Conservation (phyloP, 139 green algal genomes). For the Spirogloea muscicola region DNA sequence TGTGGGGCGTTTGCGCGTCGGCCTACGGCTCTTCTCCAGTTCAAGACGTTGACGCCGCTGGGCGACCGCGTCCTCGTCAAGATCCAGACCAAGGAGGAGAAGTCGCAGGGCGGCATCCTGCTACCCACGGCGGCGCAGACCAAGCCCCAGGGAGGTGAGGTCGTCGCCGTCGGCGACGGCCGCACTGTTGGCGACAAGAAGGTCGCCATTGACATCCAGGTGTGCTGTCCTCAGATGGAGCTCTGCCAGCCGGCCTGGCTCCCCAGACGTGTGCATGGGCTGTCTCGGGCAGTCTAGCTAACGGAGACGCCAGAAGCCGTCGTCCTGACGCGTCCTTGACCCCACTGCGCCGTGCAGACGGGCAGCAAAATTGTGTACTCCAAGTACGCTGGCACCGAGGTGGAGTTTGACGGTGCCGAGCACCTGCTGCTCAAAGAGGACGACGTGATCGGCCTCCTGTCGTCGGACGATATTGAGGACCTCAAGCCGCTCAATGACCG, state of each 20-base stretch:
- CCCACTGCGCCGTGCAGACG: constrained; percentile 8
- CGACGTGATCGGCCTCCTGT: constrained; percentile 60
- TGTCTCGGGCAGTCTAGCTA: no score
- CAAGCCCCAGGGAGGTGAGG: constrained; percentile 70
- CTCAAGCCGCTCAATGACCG: constrained; percentile 62
- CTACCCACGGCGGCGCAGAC: constrained; percentile 73
- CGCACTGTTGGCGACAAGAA: constrained; percentile 35
- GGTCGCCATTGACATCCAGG: constrained; percentile 32
- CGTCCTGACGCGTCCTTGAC: no score
- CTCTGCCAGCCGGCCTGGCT: no score
- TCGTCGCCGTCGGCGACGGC: constrained; percentile 52
- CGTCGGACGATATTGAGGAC: constrained; percentile 54
- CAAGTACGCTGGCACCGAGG: constrained; percentile 91
- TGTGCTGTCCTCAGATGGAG: constrained; percentile 4
- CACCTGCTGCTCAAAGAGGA: constrained; percentile 79
- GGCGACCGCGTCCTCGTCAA: constrained; percentile 86
- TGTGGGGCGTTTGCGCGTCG: no score
- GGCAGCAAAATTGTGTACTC: constrained; percentile 91
- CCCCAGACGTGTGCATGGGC: no score
- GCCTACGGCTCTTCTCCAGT: no score
- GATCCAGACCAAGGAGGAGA: constrained; percentile 74
- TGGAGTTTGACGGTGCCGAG: constrained; percentile 68
- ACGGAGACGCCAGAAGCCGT: no score
- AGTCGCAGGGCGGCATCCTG: constrained; percentile 80
- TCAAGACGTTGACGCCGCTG: constrained; percentile 75